Evolutionary conservation across 176 grass and related monocot species (phyloP).

Genomic region (Oryza glumipatula): DNA sequence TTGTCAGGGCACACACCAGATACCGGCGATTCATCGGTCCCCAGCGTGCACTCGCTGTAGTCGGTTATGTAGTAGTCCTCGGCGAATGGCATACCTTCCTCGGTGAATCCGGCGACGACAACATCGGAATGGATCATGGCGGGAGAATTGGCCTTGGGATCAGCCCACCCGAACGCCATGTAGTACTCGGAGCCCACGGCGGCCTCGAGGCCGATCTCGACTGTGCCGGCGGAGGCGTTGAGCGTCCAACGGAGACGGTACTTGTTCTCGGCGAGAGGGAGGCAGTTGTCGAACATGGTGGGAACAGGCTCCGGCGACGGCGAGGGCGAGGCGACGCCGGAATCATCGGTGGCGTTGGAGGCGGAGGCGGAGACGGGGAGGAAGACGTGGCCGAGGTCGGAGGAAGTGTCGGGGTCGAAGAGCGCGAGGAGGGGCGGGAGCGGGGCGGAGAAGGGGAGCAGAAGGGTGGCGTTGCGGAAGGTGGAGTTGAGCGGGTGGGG

Average conservation of each 20-base stretch:
- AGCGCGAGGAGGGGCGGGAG: conserved; percentile 76
- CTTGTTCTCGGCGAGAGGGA: conserved; percentile 54
- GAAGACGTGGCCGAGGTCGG: conserved; percentile 84
- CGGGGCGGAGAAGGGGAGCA: conserved; percentile 49
- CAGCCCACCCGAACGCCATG: conserved; percentile 96
- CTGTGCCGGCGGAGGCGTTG: conserved; percentile 56
- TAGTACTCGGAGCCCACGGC: conserved; percentile 84
- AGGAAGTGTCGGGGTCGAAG: conserved; percentile 85
- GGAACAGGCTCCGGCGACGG: conserved; percentile 25
- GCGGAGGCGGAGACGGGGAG: conserved; percentile 29
- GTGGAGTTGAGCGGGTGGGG: conserved; percentile 62
- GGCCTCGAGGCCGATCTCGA: conserved; percentile 88
- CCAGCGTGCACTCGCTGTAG: conserved; percentile 74
- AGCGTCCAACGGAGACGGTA: conserved; percentile 92
- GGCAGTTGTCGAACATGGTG: conserved; percentile 93
- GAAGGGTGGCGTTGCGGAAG: conserved; percentile 63
- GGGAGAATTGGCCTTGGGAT: conserved; percentile 61
- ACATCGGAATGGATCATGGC: conserved; percentile 81
- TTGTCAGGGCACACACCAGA: conserved; percentile 85
- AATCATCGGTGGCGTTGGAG: not conserved
- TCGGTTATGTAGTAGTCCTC: conserved; percentile 94
- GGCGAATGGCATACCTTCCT: conserved; percentile 85
- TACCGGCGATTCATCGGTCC: conserved; percentile 58
- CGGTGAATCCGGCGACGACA: conserved; percentile 72
- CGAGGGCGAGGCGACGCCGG: not conserved